Evolutionary conservation across 805 yeast genomes (phyloP).

Genomic region (Metschnikowia amazonensis): DNA sequence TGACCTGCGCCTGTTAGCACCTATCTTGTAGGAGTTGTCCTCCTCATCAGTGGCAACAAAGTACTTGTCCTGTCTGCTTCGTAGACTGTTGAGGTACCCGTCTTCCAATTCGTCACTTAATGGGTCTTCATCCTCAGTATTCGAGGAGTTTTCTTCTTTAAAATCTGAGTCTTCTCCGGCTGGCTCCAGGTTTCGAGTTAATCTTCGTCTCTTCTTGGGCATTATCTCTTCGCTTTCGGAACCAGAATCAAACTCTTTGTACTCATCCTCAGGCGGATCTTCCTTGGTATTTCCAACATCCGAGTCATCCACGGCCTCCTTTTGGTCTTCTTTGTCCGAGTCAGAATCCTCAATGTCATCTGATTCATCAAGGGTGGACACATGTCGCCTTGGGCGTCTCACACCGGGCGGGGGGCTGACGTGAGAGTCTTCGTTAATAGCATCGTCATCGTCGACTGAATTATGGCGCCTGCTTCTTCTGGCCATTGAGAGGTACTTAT

Average conservation of each 20-base stretch:
- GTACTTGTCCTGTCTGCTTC: conserved; percentile 22
- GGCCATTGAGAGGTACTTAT: conserved; percentile 14
- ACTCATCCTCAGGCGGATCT: conserved; percentile 3
- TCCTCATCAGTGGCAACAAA: conserved; percentile 41
- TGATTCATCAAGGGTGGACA: conserved; percentile 14
- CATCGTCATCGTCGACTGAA: conserved; percentile 12
- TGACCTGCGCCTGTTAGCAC: conserved; percentile 19
- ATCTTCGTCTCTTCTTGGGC: conserved; percentile 15
- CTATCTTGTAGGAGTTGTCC: conserved; percentile 22
- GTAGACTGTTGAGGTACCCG: conserved; percentile 22
- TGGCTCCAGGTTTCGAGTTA: conserved; percentile 5
- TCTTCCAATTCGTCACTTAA: conserved; percentile 14
- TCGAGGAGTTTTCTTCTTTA: conserved; percentile 14
- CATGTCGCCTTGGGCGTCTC: conserved; percentile 13
- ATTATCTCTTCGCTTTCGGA: conserved; percentile 10
- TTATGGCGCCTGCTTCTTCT: conserved; percentile 16
- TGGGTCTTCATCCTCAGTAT: conserved; percentile 9
- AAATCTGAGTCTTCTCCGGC: conserved; percentile 21
- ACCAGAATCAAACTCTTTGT: conserved; percentile 12
- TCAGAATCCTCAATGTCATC: conserved; percentile 9
- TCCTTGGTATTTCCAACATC: conserved; percentile 12
- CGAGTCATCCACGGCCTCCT: conserved; percentile 5
- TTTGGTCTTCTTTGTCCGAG: neutral
- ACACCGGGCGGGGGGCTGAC: conserved; percentile 3
- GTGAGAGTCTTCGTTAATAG: neutral